Evolutionary conservation across 2,329 filamentous ascomycete species (phyloP).

Genomic region (Aureobasidium sp.): DNA sequence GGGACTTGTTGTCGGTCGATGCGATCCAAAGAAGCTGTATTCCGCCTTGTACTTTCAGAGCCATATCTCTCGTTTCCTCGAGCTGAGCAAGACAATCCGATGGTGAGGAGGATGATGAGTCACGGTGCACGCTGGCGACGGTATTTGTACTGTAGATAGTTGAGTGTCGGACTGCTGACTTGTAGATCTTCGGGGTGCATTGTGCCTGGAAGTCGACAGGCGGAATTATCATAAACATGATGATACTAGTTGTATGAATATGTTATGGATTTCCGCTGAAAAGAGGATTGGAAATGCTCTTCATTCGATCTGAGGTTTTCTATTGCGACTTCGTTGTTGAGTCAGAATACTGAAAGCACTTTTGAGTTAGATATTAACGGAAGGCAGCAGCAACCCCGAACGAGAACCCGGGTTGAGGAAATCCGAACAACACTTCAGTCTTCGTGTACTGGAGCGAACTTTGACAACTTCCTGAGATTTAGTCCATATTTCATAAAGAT

Average conservation of each 20-base stretch:
- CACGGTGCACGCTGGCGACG: background rate
- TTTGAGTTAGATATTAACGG: background rate
- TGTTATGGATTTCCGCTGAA: background rate
- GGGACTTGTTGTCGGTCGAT: background rate
- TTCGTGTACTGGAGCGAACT: constrained; percentile 28
- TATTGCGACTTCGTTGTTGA: background rate
- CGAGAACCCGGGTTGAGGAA: background rate
- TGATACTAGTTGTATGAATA: background rate
- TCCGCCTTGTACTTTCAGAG: background rate
- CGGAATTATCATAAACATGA: background rate
- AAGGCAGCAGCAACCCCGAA: background rate
- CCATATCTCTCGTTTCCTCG: background rate
- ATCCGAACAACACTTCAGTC: background rate
- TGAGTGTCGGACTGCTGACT: too few relatives aligned
- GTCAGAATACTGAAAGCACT: background rate
- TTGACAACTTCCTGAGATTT: constrained; percentile 35
- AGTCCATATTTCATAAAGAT: constrained; percentile 37
- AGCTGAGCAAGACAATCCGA: background rate
- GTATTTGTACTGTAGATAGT: background rate
- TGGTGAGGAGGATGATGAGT: background rate
- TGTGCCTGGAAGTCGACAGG: background rate
- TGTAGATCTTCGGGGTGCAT: background rate
- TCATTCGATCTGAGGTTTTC: background rate
- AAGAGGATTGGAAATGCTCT: background rate
- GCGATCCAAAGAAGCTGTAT: background rate